A percentile compares a stretch with the other conserved stretches of the same genome.
Conservation (phyloP, 805 yeast genomes). For the Kodamaea hsintzibuensis region DNA sequence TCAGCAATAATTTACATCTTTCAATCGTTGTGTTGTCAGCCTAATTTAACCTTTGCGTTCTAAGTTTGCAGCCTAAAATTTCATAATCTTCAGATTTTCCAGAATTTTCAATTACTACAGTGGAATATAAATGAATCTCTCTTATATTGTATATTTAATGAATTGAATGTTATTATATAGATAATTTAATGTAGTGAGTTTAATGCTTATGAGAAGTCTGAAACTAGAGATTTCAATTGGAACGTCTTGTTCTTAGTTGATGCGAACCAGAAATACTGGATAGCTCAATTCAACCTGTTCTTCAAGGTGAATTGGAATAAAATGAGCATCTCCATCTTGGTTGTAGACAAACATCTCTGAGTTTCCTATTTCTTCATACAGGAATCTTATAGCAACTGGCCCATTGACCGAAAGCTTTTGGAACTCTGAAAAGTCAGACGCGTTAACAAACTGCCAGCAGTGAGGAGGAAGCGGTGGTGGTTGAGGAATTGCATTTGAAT, state of each 20-base stretch:
- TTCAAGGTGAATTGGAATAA: constrained; percentile 3
- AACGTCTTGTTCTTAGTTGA: not conserved
- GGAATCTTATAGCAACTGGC: constrained; percentile 2
- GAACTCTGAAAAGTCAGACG: not conserved
- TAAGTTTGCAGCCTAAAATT: not conserved
- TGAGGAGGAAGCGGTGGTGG: not conserved
- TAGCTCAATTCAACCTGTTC: not conserved
- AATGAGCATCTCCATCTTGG: not conserved
- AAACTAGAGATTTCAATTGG: not conserved
- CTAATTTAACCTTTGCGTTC: not conserved
- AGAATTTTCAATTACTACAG: not conserved
- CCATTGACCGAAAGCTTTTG: not conserved
- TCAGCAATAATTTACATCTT: no score
- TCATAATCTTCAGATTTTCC: not conserved
- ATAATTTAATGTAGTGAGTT: not conserved
- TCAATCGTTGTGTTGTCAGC: not conserved
- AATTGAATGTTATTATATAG: not conserved
- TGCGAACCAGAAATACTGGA: constrained; percentile 3
- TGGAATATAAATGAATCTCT: not conserved
- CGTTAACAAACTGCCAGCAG: constrained; percentile 5
- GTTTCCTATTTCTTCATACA: not conserved
- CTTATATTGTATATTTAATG: not conserved
- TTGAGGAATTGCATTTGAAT: not conserved
- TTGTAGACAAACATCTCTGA: constrained; percentile 1
- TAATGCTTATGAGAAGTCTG: not conserved